Conservation (phyloP, 2,329 filamentous ascomycete species). For the Clonostachys byssicola region DNA sequence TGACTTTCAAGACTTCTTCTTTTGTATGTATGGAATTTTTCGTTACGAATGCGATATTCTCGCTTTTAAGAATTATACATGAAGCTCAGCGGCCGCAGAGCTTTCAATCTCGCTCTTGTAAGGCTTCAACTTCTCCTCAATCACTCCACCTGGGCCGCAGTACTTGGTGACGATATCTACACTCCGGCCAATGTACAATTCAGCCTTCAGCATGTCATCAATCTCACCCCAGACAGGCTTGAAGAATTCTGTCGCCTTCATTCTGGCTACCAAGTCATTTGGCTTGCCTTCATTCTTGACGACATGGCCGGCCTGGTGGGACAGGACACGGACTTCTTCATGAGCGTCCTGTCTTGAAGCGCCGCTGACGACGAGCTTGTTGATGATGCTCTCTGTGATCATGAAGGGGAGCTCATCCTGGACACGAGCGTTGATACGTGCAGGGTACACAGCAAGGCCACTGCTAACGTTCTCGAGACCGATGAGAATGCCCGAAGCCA, state of each 20-base stretch:
- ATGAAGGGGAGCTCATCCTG: conserved; percentile 76
- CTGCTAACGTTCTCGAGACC: conserved; percentile 61
- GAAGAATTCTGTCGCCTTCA: conserved; percentile 72
- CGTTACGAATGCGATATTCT: too few species aligned
- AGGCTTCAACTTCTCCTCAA: conserved; percentile 20
- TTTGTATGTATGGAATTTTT: too few species aligned
- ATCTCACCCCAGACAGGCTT: conserved; percentile 65
- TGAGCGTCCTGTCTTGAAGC: conserved; percentile 76
- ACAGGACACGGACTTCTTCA: conserved; percentile 81
- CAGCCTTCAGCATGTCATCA: conserved; percentile 62
- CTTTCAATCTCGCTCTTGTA: too few species aligned
- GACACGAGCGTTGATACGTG: neutral
- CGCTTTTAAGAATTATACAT: too few species aligned
- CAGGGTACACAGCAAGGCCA: conserved; percentile 74
- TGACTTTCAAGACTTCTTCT: too few species aligned
- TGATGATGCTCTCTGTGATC: conserved; percentile 66
- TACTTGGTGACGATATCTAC: conserved; percentile 39
- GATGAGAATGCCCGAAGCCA: conserved; percentile 65
- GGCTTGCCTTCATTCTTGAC: conserved; percentile 51
- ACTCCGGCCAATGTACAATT: conserved; percentile 42
- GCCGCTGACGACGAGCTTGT: conserved; percentile 70
- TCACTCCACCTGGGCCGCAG: conserved; percentile 29
- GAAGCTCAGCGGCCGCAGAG: too few species aligned
- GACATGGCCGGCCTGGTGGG: conserved; percentile 56
- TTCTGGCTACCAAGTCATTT: conserved; percentile 80